Evolutionary conservation across 2,329 filamentous ascomycete genomes (phyloP), one percentile per base, ranked within the genome.

Genomic region (Didymosphaeria variabile): DNA sequence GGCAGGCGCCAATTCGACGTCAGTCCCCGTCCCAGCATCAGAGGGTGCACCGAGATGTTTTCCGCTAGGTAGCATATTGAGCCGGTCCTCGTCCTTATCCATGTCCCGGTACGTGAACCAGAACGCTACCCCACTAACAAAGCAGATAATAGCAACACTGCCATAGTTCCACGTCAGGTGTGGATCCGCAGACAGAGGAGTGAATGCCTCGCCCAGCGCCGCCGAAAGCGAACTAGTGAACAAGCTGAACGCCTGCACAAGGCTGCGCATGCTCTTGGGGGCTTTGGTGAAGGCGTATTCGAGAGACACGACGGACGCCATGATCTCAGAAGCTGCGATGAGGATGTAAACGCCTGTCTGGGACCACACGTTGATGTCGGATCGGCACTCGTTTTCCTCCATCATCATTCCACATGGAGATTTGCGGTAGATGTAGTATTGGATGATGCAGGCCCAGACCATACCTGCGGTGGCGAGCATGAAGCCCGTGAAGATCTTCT

Each of bases 201-300:
- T 66, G 47, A 75, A 73, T 10, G 73, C 73, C 62, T 73, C 66
- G 12, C 67, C 71, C 10, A 77, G 62, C 17, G 73, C 73, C 19
- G 72, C 72, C 2, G 72, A 74, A 58, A 76, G 69, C 36, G 77
- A 77, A 10, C 65, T 71, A 55, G 72, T 78, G 71, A 79, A 79
- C 34, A 76, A 72, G 47, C 69, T 66, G 44, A 79, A 71, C 40
- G 74, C 69, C 57, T 74, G 70, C n/a, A 79, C 77, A 26, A 79
- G 65, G 34, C 74, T 77, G 32, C 76, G 71, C 88, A 92, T 91
- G 73, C 83, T 87, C 45, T 85, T 84, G 1, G 90, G 90, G 0
- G 90, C 90, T 77, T 92, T 91, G 70, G 88, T 91, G 78, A 88
- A 92, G 19, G 89, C 90, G 67, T 92, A 91, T 74, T 92, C 90